Evolutionary conservation across 1,139 yeast species (phyloP).

Genomic region (Taphrina pruni): DNA sequence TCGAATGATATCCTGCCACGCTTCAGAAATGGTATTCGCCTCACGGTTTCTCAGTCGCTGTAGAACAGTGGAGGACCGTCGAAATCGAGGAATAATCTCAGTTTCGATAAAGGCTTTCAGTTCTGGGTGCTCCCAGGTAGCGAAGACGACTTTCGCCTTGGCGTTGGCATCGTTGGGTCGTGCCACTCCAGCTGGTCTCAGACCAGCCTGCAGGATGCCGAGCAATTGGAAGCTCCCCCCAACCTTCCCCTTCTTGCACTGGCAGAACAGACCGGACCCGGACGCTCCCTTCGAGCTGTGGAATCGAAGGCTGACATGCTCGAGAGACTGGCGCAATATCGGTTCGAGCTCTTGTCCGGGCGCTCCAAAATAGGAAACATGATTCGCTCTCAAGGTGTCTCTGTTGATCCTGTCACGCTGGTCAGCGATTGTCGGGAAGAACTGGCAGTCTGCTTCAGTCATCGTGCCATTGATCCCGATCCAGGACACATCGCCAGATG

Average conservation of each 20-base stretch:
- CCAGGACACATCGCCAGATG: not conserved
- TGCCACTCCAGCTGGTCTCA: not conserved
- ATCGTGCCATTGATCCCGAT: not conserved
- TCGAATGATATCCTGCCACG: not conserved
- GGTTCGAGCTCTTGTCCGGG: not conserved
- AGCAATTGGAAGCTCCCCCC: not conserved
- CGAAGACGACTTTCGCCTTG: not conserved
- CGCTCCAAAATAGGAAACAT: not conserved
- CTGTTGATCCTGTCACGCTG: not conserved
- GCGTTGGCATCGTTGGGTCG: not conserved
- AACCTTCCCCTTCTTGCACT: not conserved
- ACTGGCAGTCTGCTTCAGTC: not conserved
- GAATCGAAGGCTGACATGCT: not conserved
- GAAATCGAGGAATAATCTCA: not conserved
- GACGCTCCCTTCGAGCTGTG: not conserved
- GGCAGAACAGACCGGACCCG: not conserved
- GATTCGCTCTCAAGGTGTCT: not conserved
- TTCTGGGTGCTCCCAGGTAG: not conserved
- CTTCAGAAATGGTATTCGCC: not conserved
- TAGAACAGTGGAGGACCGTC: not conserved
- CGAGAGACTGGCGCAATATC: not conserved
- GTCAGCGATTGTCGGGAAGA: not conserved
- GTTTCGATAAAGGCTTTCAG: not conserved
- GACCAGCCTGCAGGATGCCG: not conserved
- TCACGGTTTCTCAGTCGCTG: not conserved